Evolutionary conservation across 1,284 basidiomycete species (phyloP).

Genomic region (Trichosporon sp.): DNA sequence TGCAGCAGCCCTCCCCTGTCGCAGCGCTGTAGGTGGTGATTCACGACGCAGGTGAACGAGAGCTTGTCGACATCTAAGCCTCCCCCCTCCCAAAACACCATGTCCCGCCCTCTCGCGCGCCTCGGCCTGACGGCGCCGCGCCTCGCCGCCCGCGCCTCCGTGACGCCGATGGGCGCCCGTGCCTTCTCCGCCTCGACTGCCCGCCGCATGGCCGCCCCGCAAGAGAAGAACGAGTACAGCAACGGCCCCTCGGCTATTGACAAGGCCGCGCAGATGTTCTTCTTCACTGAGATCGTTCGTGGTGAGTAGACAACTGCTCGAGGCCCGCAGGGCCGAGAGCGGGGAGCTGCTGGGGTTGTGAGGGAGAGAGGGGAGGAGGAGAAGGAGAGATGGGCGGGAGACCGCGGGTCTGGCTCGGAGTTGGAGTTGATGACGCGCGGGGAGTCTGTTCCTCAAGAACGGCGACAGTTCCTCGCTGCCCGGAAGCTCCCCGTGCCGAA

Average conservation of each 20-base stretch:
- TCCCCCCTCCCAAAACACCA: background rate
- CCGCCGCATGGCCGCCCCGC: conserved; percentile 14
- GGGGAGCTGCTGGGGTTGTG: background rate
- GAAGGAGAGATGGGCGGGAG: background rate
- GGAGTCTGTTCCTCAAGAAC: background rate
- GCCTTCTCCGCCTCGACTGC: conserved; percentile 23
- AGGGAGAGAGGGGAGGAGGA: background rate
- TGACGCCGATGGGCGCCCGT: conserved; percentile 18
- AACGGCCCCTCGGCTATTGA: conserved; percentile 84
- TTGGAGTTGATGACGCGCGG: background rate
- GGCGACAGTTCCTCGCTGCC: too few species aligned
- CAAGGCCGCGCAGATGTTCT: conserved; percentile 95
- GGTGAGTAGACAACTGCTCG: conserved; percentile 61
- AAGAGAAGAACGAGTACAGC: conserved; percentile 48
- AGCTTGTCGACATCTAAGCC: background rate
- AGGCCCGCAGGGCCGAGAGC: background rate
- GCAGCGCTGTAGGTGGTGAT: background rate
- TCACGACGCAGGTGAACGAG: background rate
- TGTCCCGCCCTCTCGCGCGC: conserved; percentile 35
- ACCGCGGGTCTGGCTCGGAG: background rate
- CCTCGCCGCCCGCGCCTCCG: conserved; percentile 22
- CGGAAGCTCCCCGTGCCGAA: too few species aligned
- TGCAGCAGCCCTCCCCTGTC: background rate
- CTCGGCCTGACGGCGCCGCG: conserved; percentile 28
- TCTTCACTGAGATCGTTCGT: conserved; percentile 97